Evolutionary conservation across 345 rosid species (phyloP).

Genomic region (Tarenaya hassleriana): DNA sequence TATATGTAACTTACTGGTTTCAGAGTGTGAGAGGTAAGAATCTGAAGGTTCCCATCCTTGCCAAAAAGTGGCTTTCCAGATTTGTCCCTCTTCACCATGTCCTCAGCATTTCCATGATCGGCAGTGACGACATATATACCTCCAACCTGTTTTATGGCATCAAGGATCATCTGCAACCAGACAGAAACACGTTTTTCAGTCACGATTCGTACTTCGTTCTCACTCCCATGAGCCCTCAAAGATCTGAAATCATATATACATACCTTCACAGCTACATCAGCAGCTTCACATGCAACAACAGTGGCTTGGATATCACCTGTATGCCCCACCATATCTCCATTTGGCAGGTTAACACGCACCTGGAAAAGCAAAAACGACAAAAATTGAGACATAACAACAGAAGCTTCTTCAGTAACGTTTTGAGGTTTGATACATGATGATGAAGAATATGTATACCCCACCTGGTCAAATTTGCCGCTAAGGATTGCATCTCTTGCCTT

Average conservation of each 20-base stretch:
- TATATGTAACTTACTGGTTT: conserved; percentile 93
- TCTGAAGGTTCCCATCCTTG: conserved; percentile 73
- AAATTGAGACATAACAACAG: too few relatives aligned
- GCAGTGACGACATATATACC: conserved; percentile 96
- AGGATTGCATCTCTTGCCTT: conserved; percentile 86
- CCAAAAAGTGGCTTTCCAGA: conserved; percentile 61
- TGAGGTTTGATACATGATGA: conserved; percentile 10
- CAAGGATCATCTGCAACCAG: conserved; percentile 68
- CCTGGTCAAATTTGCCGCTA: conserved; percentile 81
- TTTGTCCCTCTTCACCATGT: conserved; percentile 92
- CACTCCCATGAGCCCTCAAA: neutral
- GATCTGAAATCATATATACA: neutral
- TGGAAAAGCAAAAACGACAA: too few relatives aligned
- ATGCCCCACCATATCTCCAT: conserved; percentile 97
- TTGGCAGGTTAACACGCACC: conserved; percentile 90
- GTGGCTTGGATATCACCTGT: conserved; percentile 91
- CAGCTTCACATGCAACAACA: conserved; percentile 80
- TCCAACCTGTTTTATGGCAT: conserved; percentile 75
- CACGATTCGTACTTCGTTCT: neutral
- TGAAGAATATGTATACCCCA: conserved; percentile 25
- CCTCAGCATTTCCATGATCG: conserved; percentile 98
- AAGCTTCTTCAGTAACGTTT: neutral
- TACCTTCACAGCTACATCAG: conserved; percentile 91
- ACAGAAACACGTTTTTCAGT: neutral
- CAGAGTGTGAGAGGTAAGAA: conserved; percentile 94